Evolutionary conservation across 495 filamentous ascomycete species (phyloP).

Genomic region (Chaetomium fimeti): DNA sequence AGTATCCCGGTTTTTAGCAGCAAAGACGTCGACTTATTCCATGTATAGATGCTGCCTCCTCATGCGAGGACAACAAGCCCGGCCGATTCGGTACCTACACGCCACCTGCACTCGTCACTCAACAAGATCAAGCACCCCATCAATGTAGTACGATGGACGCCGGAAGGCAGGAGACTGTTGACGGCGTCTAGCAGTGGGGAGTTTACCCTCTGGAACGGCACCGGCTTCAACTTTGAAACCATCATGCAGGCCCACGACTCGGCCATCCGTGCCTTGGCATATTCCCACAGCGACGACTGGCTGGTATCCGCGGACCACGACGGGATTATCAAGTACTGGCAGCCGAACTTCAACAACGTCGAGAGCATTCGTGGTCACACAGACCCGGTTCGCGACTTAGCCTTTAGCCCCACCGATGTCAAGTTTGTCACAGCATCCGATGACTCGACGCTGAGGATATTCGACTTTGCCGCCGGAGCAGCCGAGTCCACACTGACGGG

Average conservation of each 20-base stretch:
- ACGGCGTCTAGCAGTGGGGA: conserved; percentile 95
- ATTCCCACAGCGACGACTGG: conserved; percentile 96
- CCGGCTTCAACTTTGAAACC: conserved; percentile 98
- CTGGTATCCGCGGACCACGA: conserved; percentile 93
- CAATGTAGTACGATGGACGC: conserved; percentile 97
- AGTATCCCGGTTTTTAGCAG: conserved; percentile 35
- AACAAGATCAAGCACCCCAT: conserved; percentile 98
- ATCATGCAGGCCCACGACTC: conserved; percentile 98
- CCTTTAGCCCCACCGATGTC: conserved; percentile 86
- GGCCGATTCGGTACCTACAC: conserved; percentile 80
- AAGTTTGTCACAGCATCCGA: conserved; percentile 97
- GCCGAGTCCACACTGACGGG: conserved; percentile 79
- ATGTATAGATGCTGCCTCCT: conserved; percentile 77
- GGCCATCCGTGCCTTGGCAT: conserved; percentile 81
- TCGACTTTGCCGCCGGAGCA: conserved; percentile 85
- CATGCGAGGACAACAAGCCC: conserved; percentile 66
- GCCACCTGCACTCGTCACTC: conserved; percentile 89
- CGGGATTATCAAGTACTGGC: conserved; percentile 97
- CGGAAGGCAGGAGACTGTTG: conserved; percentile 85
- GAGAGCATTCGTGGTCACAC: conserved; percentile 88
- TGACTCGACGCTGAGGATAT: conserved; percentile 89
- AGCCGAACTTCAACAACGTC: conserved; percentile 98
- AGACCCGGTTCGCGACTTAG: conserved; percentile 86
- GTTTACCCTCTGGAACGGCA: conserved; percentile 98
- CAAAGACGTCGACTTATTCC: conserved; percentile 30